Base-by-base conservation (phyloP, 192 early-diverging fungal species). In the Coemansia sp. region DNA sequence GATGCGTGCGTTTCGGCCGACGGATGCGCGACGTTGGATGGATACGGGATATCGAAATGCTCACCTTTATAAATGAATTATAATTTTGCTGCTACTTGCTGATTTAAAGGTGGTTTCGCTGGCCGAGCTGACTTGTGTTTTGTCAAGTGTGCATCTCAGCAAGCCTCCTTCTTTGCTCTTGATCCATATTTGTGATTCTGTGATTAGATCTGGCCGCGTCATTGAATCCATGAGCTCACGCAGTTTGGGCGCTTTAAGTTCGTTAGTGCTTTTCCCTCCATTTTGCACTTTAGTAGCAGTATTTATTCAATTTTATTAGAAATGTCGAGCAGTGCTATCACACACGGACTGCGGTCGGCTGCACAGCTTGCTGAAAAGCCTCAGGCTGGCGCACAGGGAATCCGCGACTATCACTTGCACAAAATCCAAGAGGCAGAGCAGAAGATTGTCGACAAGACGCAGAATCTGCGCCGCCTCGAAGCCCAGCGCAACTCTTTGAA, bases 401-500 rank as follows among this genome's bases (percentile, higher is more conserved):
- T 94, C 60, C 89, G 89, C 68, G 84, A 87, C 42, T 94, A 92
- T 68, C 90, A 92, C 65, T 77, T 89, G 73, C 79, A 89, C 73
- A 91, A 90, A 76, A 92, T 92, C 70, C 90, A 98, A 81, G 90
- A 94, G 68, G 87, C 93, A 7, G 96, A 98, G 73, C 88, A 91
- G 46, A 86, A 90, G 64, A 95, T 92, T 84, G 89, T 92, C 63
- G 86, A 91, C 69, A 95, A 93, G 84, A 92, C 94, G 10, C 95
- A 96, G 80, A 96, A 99, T 85, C 86, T 99, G 70, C 88, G 96
- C 55, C 96, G 97, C 79, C 88, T 99, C 31, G 97, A 99, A 86
- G 97, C 97, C 4, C 97, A 99, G 82, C 89, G 97, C 61, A 99
- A 99, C 82, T 90, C 94, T 66, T 84, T 99, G 64, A 99, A 99